Base-by-base conservation (phyloP, 495 filamentous ascomycete species). In the Tuber borchii region DNA sequence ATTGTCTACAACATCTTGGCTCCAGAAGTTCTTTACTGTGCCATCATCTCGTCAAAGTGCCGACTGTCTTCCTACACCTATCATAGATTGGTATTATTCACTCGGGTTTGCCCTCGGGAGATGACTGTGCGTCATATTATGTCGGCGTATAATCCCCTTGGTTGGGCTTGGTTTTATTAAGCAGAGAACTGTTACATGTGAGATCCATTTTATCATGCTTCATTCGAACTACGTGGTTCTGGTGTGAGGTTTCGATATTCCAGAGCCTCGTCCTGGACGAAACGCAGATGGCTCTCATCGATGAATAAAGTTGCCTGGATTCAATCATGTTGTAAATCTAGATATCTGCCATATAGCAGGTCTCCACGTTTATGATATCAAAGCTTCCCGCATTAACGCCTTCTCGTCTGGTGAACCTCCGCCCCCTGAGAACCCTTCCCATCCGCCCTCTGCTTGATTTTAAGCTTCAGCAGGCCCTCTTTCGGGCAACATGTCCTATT, bases 401-500 rank as follows among this genome's bases (percentile, higher is more conserved):
- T 46, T 44, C 74, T 82, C 42, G 73, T 76, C 51, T 80, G 74
- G 26, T 75, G 56, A 19, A 78, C 26, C 39, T 74, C 44, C 69
- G 39, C 77, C 68, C 56, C 44, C 69, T 39, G 34, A 12, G 46
- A 71, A 80, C 56, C 84, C 70, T 74, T 77, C 73, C 85, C 86
- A 71, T 91, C 84, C 26, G 86, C 88, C 71, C 91, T 87, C 83
- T 97, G 94, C 86, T 91, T 93, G 89, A 97, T 91, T 85, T 96
- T 97, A 78, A 98, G 84, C 81, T 87, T 87, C 76, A 99, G 84
- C 69, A 97, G 85, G 76, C 84, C 88, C 56, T 92, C 87, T 81
- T 96, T 96, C 3, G 95, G 95, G 82, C 95, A 99, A 85, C 93
- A 95, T 17, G 89, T 89, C 2, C 90, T 91, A 39, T 81, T 81